These are phyloP conservation scores for Botryotinia calthae DNA, from an alignment of 2,329 filamentous ascomycete species.

Conservation along the genomic window DNA sequence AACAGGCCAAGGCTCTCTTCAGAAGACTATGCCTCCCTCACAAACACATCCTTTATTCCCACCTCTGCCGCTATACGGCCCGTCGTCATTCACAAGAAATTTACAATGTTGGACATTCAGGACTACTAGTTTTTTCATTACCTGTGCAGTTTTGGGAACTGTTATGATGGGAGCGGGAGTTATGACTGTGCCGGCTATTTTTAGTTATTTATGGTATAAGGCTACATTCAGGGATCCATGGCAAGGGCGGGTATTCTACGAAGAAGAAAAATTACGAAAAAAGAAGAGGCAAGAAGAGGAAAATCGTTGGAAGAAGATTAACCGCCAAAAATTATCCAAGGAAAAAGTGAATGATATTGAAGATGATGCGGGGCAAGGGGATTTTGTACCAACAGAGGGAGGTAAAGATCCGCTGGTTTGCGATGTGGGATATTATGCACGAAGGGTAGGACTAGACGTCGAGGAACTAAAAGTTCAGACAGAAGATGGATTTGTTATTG, in stretches of 20 bases:
- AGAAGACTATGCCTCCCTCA: slow-evolving; percentile 56
- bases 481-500: slow-evolving; percentile 88
- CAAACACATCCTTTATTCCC: slow-evolving; percentile 81
- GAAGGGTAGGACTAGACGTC: slow-evolving; percentile 80
- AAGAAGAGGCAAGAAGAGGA: slow-evolving; percentile 56
- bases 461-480: slow-evolving; percentile 84
- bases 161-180: slow-evolving; percentile 74
- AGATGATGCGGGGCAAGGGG: slow-evolving; percentile 44
- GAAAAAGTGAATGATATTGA: slow-evolving; percentile 40
- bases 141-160: slow-evolving; percentile 70
- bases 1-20: slow-evolving; percentile 48
- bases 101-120: slow-evolving; percentile 66
- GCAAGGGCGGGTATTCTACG: slow-evolving; percentile 62
- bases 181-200: slow-evolving; percentile 57
- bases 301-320: slow-evolving; percentile 57
- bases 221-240: slow-evolving; percentile 61
- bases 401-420: slow-evolving; percentile 75
- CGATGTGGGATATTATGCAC: slow-evolving; percentile 82
- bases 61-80: slow-evolving; percentile 77
- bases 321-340: slow-evolving; percentile 41
- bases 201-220: slow-evolving; percentile 50
- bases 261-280: slow-evolving; percentile 65
- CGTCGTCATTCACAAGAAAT: slow-evolving; percentile 63
- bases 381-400: slow-evolving; percentile 71
- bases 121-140: slow-evolving; percentile 69